Percentiles rank a stretch among this genome's conserved stretches.
phyloP scores from a whole-genome alignment of 2,329 filamentous ascomycete genomes.

The Fusarium buharicum region DNA sequence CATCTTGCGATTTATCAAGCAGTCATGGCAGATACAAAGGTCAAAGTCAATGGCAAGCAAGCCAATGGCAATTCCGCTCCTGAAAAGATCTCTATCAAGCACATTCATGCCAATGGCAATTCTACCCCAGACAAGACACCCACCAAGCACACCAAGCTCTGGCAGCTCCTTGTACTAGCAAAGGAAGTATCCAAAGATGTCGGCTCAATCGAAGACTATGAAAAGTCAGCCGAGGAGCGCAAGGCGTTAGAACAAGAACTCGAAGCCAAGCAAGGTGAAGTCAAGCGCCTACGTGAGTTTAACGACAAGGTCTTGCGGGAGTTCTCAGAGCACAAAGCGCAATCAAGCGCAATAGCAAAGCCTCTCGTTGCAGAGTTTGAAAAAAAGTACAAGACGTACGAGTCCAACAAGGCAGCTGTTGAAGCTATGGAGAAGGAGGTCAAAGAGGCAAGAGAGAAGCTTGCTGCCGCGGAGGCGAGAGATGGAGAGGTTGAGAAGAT shows the following conservation, averaged over 20 bases:
- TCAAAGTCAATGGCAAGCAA: slow-evolving; percentile 39
- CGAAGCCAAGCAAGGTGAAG: slow-evolving; percentile 38
- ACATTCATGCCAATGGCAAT: slow-evolving; percentile 36
- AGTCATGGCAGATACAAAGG: slow-evolving; percentile 46
- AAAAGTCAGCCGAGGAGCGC: slow-evolving; percentile 38
- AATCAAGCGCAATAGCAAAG: slow-evolving; percentile 36
- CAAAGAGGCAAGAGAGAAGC: slow-evolving; percentile 53
- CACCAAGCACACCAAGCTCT: slow-evolving; percentile 41
- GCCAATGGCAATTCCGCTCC: slow-evolving; percentile 23
- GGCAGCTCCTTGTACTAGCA: slow-evolving; percentile 44
- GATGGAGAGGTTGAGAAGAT: slow-evolving; percentile 57
- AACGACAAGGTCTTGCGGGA: slow-evolving; percentile 43
- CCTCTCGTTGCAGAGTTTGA: slow-evolving; percentile 42
- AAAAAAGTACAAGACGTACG: slow-evolving; percentile 42
- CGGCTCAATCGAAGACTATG: slow-evolving; percentile 44
- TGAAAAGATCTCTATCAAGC: slow-evolving; percentile 25
- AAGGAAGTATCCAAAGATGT: slow-evolving; percentile 45
- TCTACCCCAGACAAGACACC: slow-evolving; percentile 24
- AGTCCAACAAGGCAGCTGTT: slow-evolving; percentile 40
- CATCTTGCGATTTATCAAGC: slow-evolving; percentile 2
- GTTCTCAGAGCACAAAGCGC: slow-evolving; percentile 37
- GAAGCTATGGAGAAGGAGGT: slow-evolving; percentile 60
- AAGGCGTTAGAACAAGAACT: slow-evolving; percentile 41
- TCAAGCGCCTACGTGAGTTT: slow-evolving; percentile 42
- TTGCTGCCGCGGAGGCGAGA: slow-evolving; percentile 53